Conservation (phyloP, 176 grass and related monocot species). For the Ensete glaucum region DNA sequence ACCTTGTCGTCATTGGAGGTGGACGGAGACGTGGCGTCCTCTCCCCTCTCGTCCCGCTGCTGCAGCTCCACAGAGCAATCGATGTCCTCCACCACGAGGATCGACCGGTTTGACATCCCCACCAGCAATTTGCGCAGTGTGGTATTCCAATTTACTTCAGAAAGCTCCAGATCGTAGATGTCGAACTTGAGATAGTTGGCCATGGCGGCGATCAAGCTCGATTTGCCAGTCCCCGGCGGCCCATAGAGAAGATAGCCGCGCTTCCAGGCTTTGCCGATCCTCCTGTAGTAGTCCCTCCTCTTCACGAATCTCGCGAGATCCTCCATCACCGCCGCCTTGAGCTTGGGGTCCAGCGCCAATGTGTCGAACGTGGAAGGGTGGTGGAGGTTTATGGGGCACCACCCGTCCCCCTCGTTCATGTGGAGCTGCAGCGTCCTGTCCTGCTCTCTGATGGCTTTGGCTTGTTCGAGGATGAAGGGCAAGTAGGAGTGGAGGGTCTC, state of each 20-base stretch:
- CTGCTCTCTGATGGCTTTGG: slow-evolving; percentile 53
- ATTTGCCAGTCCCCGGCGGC: slow-evolving; percentile 82
- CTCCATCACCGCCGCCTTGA: slow-evolving; percentile 55
- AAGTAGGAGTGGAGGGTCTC: slow-evolving; percentile 52
- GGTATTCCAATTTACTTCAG: slow-evolving; percentile 58
- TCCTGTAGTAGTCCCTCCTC: slow-evolving; percentile 79
- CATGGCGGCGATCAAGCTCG: slow-evolving; percentile 84
- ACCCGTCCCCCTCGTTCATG: slow-evolving; percentile 68
- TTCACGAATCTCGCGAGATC: slow-evolving; percentile 66
- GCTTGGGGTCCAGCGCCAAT: slow-evolving; percentile 53
- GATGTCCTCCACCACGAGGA: slow-evolving; percentile 88
- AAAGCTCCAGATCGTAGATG: slow-evolving; percentile 87
- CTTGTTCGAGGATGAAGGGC: slow-evolving; percentile 48
- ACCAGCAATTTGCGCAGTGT: slow-evolving; percentile 51
- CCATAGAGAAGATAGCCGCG: slow-evolving; percentile 78
- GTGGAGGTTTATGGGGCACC: slow-evolving; percentile 62
- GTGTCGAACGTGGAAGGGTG: slow-evolving; percentile 78
- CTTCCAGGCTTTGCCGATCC: slow-evolving; percentile 89
- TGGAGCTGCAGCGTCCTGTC: slow-evolving; percentile 63
- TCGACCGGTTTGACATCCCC: slow-evolving; percentile 62
- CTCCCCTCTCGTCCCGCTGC: slow-evolving; percentile 26
- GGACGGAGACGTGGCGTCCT: background rate
- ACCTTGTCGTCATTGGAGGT: slow-evolving; percentile 43
- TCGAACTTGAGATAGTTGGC: slow-evolving; percentile 94
- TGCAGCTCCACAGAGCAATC: slow-evolving; percentile 67